A percentile compares a stretch with the other conserved stretches of the same genome.
These are phyloP conservation scores for Catharanthus roseus DNA, from an alignment of 257 asterid species.

Conservation along the genomic window DNA sequence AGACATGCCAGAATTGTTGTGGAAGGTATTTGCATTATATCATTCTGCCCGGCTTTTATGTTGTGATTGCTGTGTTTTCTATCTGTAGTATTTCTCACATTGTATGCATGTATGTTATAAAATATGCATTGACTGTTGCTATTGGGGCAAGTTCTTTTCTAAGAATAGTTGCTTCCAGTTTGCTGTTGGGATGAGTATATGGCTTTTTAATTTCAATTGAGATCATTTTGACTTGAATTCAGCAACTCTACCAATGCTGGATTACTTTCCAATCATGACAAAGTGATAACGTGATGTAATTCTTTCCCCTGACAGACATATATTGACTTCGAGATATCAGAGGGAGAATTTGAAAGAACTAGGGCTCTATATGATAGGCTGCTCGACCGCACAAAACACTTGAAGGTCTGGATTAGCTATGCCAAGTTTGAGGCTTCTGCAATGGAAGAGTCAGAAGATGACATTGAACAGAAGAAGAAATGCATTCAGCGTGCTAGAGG, in stretches of 20 bases:
- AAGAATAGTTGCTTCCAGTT: neutral
- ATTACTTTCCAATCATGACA: neutral
- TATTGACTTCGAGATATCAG: constrained; percentile 90
- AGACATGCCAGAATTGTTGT: constrained; percentile 91
- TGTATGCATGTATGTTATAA: neutral
- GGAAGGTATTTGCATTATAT: constrained; percentile 57
- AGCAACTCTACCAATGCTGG: neutral
- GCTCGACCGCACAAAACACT: constrained; percentile 79
- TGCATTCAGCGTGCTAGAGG: constrained; percentile 81
- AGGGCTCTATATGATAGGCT: constrained; percentile 92
- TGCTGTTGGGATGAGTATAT: too few species aligned
- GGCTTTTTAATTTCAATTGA: too few species aligned
- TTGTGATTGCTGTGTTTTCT: too few species aligned
- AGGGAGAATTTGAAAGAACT: constrained; percentile 71
- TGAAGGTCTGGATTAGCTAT: constrained; percentile 97
- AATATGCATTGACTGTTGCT: neutral
- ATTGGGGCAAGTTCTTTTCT: neutral
- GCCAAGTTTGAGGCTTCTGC: constrained; percentile 91
- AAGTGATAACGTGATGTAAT: constrained; percentile 9
- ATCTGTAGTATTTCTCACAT: too few species aligned
- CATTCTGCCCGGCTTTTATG: neutral
- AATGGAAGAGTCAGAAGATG: constrained; percentile 50
- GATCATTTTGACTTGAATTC: neutral
- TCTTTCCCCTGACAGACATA: constrained; percentile 57
- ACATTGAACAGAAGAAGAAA: constrained; percentile 37